Base-by-base conservation (phyloP, 2,329 filamentous ascomycete genomes). In the Xylaria sp. region DNA sequence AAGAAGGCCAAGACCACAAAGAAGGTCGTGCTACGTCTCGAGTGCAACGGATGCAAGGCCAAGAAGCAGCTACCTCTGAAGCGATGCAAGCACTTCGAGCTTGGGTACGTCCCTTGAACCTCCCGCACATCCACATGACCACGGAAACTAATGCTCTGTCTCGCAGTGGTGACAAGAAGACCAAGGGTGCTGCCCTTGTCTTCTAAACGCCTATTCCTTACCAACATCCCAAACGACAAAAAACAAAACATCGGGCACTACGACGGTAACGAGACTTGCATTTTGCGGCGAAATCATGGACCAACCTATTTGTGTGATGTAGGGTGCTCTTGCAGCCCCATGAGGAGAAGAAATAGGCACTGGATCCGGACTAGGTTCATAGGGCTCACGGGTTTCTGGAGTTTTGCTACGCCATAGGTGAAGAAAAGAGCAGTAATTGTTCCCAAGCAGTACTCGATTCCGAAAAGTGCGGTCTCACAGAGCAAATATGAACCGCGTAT, bases 1-100 rank as follows among this genome's bases (percentile, higher is more conserved):
- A 99, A 98, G 92, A 98, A 98, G 89, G 96, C 96, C 78, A 99
- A 99, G 93, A 99, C 96, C 78, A 99, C 96, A 83, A 99, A 99
- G 93, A 99, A 99, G 92, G 92, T 99, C 80, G 97, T 99, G 81
- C 88, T 99, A 85, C 91, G 96, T 88, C 87, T 99, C 85, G 96
- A 99, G 86, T 99, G 96, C 89, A 95, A 93, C 82, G 84, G 86
- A 78, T 99, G 96, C 93, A 98, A 98, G 92, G 91, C 93, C 84
- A 98, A 98, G 92, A 91, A 90, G 85, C 94, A 99, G 89, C 89
- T 99, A 82, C 90, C 96, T 78, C 89, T 99, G 85, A 99, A 99
- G 93, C 93, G 96, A 83, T 99, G 96, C 94, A 99, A 99, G 93
- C 96, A 99, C 90, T 99, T 99, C 87, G 96, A 99, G 89, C 88